These are phyloP conservation scores for Raphanus raphanistrum DNA, from an alignment of 345 rosid genomes.

Conservation along the genomic window DNA sequence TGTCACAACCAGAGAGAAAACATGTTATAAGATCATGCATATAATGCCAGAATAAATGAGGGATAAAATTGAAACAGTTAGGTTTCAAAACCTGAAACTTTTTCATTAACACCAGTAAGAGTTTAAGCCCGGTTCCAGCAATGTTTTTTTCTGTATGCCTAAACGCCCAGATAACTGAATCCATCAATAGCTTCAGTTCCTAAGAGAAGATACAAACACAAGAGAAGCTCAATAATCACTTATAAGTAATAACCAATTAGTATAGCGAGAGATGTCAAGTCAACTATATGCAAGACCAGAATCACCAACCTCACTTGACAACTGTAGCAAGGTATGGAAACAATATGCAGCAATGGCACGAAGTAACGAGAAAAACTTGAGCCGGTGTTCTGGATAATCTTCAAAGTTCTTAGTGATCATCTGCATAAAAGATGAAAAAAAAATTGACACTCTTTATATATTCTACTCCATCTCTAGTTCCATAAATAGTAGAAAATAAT, in stretches of 20 bases:
- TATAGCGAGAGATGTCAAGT: background rate
- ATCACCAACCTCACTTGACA: conserved; percentile 86
- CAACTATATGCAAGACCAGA: background rate
- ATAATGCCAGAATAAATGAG: conserved; percentile 34
- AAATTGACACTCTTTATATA: background rate
- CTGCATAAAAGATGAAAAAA: conserved; percentile 45
- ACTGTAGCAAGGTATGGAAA: conserved; percentile 74
- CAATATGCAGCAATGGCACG: conserved; percentile 93
- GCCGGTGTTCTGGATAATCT: conserved; percentile 98
- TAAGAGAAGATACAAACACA: conserved; percentile 29
- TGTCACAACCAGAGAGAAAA: conserved; percentile 35
- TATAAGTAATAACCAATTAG: background rate
- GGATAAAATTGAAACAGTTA: conserved; percentile 23
- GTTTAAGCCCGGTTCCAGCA: conserved; percentile 90
- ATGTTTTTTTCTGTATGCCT: conserved; percentile 98
- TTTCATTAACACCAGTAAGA: conserved; percentile 82
- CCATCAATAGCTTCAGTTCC: conserved; percentile 97
- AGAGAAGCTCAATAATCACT: background rate
- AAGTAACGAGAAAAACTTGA: conserved; percentile 92
- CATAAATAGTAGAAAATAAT: background rate
- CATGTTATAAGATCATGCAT: conserved; percentile 16
- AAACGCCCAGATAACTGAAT: conserved; percentile 98
- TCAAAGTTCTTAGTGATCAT: conserved; percentile 98
- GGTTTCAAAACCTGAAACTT: conserved; percentile 63
- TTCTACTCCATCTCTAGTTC: background rate